phyloP scores from a whole-genome alignment of 257 asterid genomes.

The Solanum ahanhuiri region DNA sequence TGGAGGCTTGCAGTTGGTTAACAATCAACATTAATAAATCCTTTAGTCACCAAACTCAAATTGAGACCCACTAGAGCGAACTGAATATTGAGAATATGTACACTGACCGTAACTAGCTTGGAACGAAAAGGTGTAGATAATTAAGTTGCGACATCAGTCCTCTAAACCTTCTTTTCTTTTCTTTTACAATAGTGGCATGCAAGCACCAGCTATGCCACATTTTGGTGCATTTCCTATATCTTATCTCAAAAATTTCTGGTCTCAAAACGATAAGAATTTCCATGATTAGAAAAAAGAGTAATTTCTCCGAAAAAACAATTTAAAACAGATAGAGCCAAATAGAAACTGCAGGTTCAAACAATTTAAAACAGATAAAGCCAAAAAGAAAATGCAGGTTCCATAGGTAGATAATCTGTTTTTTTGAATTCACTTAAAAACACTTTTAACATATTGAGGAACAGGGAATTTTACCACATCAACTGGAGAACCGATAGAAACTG shows the following conservation, averaged over 20 bases:
- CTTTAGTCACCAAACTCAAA: background rate
- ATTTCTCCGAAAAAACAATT: background rate
- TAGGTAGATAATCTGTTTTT: background rate
- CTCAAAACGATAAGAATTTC: background rate
- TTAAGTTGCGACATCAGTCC: background rate
- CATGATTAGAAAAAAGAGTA: background rate
- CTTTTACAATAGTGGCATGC: background rate
- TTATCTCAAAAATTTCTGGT: background rate
- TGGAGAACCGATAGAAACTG: constrained; percentile 92
- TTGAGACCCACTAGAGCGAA: background rate
- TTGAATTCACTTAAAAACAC: background rate
- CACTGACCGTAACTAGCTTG: background rate
- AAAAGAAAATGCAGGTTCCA: background rate
- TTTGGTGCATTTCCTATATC: background rate
- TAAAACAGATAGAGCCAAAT: background rate
- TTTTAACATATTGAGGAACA: background rate
- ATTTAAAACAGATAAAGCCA: background rate
- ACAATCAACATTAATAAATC: background rate
- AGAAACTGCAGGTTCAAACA: background rate
- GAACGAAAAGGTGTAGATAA: background rate
- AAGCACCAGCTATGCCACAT: background rate
- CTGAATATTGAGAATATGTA: background rate
- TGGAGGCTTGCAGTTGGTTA: background rate
- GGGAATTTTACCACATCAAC: constrained; percentile 64
- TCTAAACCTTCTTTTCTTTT: background rate